A percentile compares a stretch with the other conserved stretches of the same genome.
Evolutionary conservation across 768 basidiomycete genomes (phyloP).

Genomic region (Panaeolus papilionaceus): DNA sequence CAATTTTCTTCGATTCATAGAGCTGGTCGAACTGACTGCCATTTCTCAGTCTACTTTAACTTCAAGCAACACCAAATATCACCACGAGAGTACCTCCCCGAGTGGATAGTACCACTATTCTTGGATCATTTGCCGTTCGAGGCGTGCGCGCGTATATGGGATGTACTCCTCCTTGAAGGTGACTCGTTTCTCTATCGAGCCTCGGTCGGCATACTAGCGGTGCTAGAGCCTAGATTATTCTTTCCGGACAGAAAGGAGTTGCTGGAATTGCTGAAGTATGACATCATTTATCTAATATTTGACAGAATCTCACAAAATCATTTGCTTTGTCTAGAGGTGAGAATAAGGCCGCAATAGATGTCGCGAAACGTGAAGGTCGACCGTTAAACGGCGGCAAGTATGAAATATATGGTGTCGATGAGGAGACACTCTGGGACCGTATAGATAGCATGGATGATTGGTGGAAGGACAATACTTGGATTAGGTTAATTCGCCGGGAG

Average conservation of each 20-base stretch:
- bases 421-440: slow-evolving; percentile 85
- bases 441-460: slow-evolving; percentile 86
- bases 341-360: slow-evolving; percentile 82
- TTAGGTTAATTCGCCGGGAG: slow-evolving; percentile 79
- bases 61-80: slow-evolving; percentile 94
- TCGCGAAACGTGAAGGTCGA: slow-evolving; percentile 75
- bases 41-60: slow-evolving; percentile 81
- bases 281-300: slow-evolving; percentile 19
- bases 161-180: slow-evolving; percentile 86
- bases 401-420: slow-evolving; percentile 85
- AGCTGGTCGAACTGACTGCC: slow-evolving; percentile 13
- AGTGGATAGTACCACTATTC: slow-evolving; percentile 85
- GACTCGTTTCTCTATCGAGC: slow-evolving; percentile 90
- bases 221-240: slow-evolving; percentile 86
- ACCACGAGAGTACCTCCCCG: slow-evolving; percentile 80
- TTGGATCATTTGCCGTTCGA: slow-evolving; percentile 90
- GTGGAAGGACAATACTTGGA: slow-evolving; percentile 96
- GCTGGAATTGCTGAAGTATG: slow-evolving; percentile 77
- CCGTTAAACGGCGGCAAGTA: slow-evolving; percentile 76
- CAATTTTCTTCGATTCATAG: background rate
- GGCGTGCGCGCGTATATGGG: slow-evolving; percentile 89
- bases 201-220: slow-evolving; percentile 80
- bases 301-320: slow-evolving; percentile 15
- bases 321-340: slow-evolving; percentile 62
- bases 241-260: slow-evolving; percentile 86